Evolutionary conservation across 192 early-diverging fungal genomes (phyloP).

Genomic region (Allomyces macrogynus): DNA sequence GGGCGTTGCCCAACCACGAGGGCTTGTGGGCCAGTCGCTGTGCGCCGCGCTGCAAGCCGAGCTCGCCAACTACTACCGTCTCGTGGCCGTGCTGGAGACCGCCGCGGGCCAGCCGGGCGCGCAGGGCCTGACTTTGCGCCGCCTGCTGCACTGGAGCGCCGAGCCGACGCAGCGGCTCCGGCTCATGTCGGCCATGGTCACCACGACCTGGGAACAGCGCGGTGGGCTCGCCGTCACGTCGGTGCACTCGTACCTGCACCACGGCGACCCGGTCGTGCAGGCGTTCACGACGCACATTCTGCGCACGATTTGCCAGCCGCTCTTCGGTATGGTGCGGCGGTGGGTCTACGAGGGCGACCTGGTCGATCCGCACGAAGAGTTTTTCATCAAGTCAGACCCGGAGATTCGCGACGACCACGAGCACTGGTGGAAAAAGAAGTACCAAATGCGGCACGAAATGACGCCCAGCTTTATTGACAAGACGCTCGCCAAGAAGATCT

Average conservation of each 20-base stretch:
- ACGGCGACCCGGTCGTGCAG: constrained; percentile 80
- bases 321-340: constrained; percentile 65
- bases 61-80: constrained; percentile 59
- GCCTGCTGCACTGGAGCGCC: constrained; percentile 66
- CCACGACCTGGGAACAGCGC: constrained; percentile 17
- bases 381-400: constrained; percentile 51
- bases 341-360: constrained; percentile 94
- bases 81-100: constrained; percentile 63
- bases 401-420: constrained; percentile 25
- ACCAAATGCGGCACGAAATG: constrained; percentile 52
- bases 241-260: constrained; percentile 62
- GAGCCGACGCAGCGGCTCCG: constrained; percentile 56
- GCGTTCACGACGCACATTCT: constrained; percentile 54
- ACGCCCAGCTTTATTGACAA: constrained; percentile 65
- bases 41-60: constrained; percentile 59
- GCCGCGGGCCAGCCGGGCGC: constrained; percentile 26
- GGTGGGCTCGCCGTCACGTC: constrained; percentile 52
- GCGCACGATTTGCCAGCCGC: constrained; percentile 59
- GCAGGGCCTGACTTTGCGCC: constrained; percentile 43
- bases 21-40: constrained; percentile 44
- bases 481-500: constrained; percentile 66
- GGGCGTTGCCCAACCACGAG: constrained; percentile 2
- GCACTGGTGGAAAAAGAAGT: constrained; percentile 67
- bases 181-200: constrained; percentile 49
- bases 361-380: constrained; percentile 77